These are phyloP conservation scores for Yamadazyma oceani DNA, from an alignment of 1,139 yeast genomes.

Conservation along the genomic window DNA sequence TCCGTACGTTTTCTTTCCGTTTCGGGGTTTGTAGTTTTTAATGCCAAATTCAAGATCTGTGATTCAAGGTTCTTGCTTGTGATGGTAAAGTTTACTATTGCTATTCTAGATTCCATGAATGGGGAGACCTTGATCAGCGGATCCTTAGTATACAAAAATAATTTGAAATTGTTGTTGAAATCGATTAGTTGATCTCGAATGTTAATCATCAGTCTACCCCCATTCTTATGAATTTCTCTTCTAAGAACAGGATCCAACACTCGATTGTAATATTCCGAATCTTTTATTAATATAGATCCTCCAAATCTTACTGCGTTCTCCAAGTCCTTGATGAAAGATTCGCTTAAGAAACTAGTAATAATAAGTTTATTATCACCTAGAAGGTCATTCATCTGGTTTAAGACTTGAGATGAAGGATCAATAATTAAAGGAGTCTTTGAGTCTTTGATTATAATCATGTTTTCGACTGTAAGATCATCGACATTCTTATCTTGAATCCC, in stretches of 20 bases:
- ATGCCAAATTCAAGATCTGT: slow-evolving; percentile 59
- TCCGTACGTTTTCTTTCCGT: slow-evolving; percentile 59
- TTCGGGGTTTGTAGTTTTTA: slow-evolving; percentile 63
- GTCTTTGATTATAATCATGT: slow-evolving; percentile 54
- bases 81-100: slow-evolving; percentile 67
- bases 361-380: slow-evolving; percentile 40
- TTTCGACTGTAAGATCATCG: slow-evolving; percentile 65
- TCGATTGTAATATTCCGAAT: slow-evolving; percentile 82
- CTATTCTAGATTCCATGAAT: slow-evolving; percentile 60
- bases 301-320: slow-evolving; percentile 88
- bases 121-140: slow-evolving; percentile 48
- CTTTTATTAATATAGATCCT: slow-evolving; percentile 66
- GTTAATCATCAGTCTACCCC: slow-evolving; percentile 65
- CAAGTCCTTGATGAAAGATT: slow-evolving; percentile 64
- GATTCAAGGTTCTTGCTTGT: slow-evolving; percentile 66
- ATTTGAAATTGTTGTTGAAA: slow-evolving; percentile 59
- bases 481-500: slow-evolving; percentile 46
- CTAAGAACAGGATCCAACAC: slow-evolving; percentile 61
- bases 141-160: slow-evolving; percentile 65
- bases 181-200: slow-evolving; percentile 70
- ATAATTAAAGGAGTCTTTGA: slow-evolving; percentile 54
- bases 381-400: slow-evolving; percentile 38
- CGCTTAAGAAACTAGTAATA: slow-evolving; percentile 70
- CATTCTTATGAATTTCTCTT: slow-evolving; percentile 60
- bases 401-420: slow-evolving; percentile 65